phyloP scores from a whole-genome alignment of 208 protist species.

The Strigomonas culicis region DNA sequence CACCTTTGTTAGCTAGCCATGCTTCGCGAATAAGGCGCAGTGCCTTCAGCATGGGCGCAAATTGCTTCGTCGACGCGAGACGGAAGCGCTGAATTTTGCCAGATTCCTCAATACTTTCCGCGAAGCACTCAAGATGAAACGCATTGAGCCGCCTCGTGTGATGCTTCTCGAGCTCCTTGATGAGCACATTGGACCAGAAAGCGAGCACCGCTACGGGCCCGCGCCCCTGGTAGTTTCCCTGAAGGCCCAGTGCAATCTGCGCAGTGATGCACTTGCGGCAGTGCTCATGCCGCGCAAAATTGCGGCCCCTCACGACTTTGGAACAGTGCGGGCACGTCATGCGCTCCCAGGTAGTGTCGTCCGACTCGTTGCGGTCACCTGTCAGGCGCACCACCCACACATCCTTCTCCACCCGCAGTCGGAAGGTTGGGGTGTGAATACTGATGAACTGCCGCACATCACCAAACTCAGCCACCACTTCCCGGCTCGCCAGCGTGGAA shows the following conservation, averaged over 20 bases:
- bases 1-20: conserved; percentile 68
- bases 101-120: conserved; percentile 47
- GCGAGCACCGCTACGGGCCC: conserved; percentile 83
- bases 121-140: conserved; percentile 75
- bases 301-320: conserved; percentile 78
- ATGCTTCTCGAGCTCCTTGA: conserved; percentile 32
- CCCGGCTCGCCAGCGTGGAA: conserved; percentile 66
- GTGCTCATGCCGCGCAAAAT: conserved; percentile 82
- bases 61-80: conserved; percentile 63
- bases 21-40: conserved; percentile 74
- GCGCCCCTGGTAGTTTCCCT: conserved; percentile 54
- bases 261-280: conserved; percentile 79
- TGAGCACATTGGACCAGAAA: conserved; percentile 63
- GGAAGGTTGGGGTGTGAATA: conserved; percentile 87
- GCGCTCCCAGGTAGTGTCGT: conserved; percentile 76
- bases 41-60: conserved; percentile 82
- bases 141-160: conserved; percentile 38
- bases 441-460: conserved; percentile 88
- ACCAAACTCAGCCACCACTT: conserved; percentile 78
- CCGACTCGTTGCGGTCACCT: not conserved
- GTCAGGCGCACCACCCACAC: conserved; percentile 78
- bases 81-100: conserved; percentile 72
- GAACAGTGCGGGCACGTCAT: conserved; percentile 82
- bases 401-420: conserved; percentile 55
- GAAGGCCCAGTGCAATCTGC: conserved; percentile 82